A percentile compares a stretch with the other conserved stretches of the same genome.
Conservation (phyloP, 139 green algal species). For the Haematococcus lacustris region DNA sequence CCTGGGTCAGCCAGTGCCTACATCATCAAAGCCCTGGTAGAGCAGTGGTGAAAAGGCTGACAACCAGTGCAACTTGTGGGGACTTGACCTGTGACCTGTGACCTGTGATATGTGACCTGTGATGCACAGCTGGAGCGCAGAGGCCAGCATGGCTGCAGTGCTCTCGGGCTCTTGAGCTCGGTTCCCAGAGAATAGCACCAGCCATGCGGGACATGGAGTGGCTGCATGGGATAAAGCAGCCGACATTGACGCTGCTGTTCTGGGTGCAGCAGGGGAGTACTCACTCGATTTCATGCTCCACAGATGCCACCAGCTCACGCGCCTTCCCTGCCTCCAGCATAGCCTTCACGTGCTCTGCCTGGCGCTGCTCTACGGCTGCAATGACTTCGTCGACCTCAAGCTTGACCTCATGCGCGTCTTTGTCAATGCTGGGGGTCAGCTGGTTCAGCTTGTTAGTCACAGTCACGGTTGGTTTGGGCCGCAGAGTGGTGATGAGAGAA, state of each 20-base stretch:
- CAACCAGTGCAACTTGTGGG: too few species aligned
- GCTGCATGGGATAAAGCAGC: background rate
- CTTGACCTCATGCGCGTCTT: slow-evolving; percentile 1
- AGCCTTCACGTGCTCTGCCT: slow-evolving; percentile 11
- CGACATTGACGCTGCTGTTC: background rate
- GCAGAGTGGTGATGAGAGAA: background rate
- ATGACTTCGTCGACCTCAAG: slow-evolving; percentile 19
- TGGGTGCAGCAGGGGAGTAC: background rate
- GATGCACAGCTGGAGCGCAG: background rate
- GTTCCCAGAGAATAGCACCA: background rate
- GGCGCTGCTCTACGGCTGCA: slow-evolving; percentile 1
- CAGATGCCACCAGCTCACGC: slow-evolving; percentile 16
- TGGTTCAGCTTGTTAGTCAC: background rate
- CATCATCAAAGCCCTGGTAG: too few species aligned
- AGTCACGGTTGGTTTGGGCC: background rate
- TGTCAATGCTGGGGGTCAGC: background rate
- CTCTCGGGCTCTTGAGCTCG: background rate
- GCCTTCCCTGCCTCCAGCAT: slow-evolving; percentile 28
- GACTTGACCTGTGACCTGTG: too few species aligned
- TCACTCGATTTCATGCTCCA: slow-evolving; percentile 28
- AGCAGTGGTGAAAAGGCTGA: too few species aligned
- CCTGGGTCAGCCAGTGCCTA: too few species aligned
- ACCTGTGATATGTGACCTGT: background rate
- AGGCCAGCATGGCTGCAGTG: background rate
- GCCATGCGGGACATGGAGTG: background rate